A percentile compares a stretch with the other conserved stretches of the same genome.
phyloP scores from a whole-genome alignment of 768 basidiomycete species.

The Tylopilus rubrobrunneus region DNA sequence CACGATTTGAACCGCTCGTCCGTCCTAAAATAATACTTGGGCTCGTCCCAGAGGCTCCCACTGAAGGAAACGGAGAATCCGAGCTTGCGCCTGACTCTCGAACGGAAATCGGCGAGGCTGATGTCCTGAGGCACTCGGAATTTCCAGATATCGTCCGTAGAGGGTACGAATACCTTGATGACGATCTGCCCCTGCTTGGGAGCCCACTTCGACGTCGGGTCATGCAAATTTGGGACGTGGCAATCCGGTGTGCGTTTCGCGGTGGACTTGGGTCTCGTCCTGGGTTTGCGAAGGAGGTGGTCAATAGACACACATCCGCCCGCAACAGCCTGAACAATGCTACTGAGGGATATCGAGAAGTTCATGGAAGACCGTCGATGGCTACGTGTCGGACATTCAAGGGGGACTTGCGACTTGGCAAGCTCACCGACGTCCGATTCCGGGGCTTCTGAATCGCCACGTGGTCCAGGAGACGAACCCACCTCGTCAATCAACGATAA shows the following conservation, averaged over 20 bases:
- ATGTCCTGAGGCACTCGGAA: slow-evolving; percentile 32
- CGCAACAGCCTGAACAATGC: slow-evolving; percentile 10
- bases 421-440: neutral
- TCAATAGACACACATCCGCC: slow-evolving; percentile 18
- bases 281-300: slow-evolving; percentile 14
- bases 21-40: slow-evolving; percentile 27
- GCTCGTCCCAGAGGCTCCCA: slow-evolving; percentile 29
- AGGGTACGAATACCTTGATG: slow-evolving; percentile 38
- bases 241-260: neutral
- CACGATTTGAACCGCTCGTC: slow-evolving; percentile 33
- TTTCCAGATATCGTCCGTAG: slow-evolving; percentile 39
- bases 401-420: neutral
- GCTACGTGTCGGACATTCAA: neutral
- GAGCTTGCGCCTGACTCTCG: slow-evolving; percentile 33
- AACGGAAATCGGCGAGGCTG: slow-evolving; percentile 29
- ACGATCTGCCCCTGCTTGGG: slow-evolving; percentile 33
- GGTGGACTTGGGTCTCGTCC: neutral
- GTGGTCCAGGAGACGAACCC: neutral
- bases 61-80: slow-evolving; percentile 34
- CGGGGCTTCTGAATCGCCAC: neutral
- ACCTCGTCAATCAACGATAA: slow-evolving; percentile 12
- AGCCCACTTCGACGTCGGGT: slow-evolving; percentile 25
- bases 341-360: slow-evolving; percentile 16
- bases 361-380: slow-evolving; percentile 13
- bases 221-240: neutral